phyloP scores from a whole-genome alignment of 257 asterid species.

The Solanum piurae region DNA sequence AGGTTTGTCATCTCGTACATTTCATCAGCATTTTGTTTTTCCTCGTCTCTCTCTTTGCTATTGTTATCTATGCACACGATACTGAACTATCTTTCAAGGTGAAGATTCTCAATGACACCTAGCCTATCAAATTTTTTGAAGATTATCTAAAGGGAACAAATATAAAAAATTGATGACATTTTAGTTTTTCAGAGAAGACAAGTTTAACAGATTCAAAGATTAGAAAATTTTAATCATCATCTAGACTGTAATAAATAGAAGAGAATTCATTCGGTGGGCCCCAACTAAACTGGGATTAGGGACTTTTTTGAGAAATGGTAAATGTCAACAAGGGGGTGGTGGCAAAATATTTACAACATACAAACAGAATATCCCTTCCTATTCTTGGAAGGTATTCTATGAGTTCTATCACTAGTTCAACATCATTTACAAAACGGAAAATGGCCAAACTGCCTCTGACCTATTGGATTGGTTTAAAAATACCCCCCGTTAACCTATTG shows the following conservation, averaged over 20 bases:
- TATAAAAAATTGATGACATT: not conserved
- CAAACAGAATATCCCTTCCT: not conserved
- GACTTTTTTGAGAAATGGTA: not conserved
- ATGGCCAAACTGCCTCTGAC: not conserved
- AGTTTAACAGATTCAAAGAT: not conserved
- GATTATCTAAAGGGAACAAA: not conserved
- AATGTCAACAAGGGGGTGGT: not conserved
- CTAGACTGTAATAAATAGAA: not conserved
- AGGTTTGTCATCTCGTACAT: conserved; percentile 21
- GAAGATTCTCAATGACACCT: not conserved
- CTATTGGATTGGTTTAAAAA: not conserved
- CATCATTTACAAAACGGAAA: not conserved
- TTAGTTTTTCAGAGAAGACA: not conserved
- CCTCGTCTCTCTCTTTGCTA: not conserved
- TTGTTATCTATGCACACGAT: not conserved
- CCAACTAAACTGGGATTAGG: not conserved
- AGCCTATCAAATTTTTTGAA: not conserved
- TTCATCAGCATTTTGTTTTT: not conserved
- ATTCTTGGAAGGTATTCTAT: not conserved
- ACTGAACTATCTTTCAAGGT: not conserved
- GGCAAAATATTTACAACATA: not conserved
- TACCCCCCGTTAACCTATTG: not conserved
- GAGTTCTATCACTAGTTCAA: not conserved
- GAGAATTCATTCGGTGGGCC: not conserved
- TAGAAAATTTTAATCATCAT: not conserved